Evolutionary conservation across 139 green algal species (phyloP).

Genomic region (Penium margaritaceum): DNA sequence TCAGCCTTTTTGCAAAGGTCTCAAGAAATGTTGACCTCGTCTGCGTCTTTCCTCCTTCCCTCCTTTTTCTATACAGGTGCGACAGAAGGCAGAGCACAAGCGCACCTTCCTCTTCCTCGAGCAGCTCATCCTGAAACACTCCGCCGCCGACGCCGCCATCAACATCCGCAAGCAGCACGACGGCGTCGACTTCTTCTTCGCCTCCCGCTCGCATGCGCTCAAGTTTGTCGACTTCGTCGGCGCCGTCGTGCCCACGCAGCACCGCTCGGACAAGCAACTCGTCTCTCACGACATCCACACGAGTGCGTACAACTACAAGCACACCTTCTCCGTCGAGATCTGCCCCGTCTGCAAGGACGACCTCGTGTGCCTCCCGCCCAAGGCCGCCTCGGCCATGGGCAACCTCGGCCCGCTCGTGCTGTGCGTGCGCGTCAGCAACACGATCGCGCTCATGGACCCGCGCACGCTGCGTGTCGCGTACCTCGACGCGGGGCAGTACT

Average conservation of each 20-base stretch:
- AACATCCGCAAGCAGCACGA: constrained; percentile 64
- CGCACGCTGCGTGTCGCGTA: constrained; percentile 62
- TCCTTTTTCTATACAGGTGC: constrained; percentile 74
- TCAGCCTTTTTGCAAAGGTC: no score
- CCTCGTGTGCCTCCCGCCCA: constrained; percentile 78
- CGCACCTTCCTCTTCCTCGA: constrained; percentile 97
- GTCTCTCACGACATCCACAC: constrained; percentile 87
- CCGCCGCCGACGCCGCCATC: constrained; percentile 63
- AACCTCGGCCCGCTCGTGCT: constrained; percentile 80
- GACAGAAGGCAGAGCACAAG: constrained; percentile 95
- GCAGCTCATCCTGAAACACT: constrained; percentile 93
- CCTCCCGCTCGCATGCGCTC: constrained; percentile 67
- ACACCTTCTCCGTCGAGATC: constrained; percentile 93
- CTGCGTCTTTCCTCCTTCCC: no score
- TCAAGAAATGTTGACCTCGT: no score
- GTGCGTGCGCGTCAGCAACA: constrained; percentile 71
- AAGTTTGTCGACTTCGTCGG: constrained; percentile 97
- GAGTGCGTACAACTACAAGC: constrained; percentile 96
- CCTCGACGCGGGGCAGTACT: constrained; percentile 68
- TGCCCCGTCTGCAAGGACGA: constrained; percentile 81
- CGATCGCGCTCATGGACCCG: constrained; percentile 76
- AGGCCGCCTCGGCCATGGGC: constrained; percentile 63
- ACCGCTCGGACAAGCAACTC: constrained; percentile 87
- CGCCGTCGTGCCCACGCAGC: constrained; percentile 48
- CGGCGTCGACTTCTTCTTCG: constrained; percentile 94